Evolutionary conservation across 352 stramenopile genomes (phyloP), one percentile per base, ranked within the genome.

Genomic region (Pythium grandisporangium): DNA sequence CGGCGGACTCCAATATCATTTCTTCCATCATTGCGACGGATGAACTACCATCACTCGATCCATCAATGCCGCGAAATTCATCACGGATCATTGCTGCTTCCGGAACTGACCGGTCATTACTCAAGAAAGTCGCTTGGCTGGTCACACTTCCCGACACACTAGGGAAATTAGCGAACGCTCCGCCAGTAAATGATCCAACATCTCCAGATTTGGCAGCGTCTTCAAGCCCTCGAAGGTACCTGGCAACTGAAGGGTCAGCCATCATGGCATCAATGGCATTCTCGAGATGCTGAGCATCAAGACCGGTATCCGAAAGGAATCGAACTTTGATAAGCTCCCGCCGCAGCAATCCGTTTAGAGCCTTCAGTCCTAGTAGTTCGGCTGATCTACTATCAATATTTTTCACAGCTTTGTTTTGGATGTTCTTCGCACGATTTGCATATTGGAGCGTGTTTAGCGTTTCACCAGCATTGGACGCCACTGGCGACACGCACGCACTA

Each of bases 351-450:
- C 69, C 51, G 30, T 85, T 84, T 16, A 87, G 69, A 0, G 77
- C 69, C 38, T 83, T 81, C 24, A 88, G 44, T n/a, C 57, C 65
- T 16, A 77, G 48, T 0, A 94, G 39, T 41, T 94, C 76, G 0
- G 70, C 75, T 11, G 79, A 87, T 11, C 71, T 61, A n/a, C 61
- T 72, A 57, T 94, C 79, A 24, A 94, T 72, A 32, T 94, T 94
- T 40, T 94, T 94, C 20, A 94, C 65, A 4, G 81, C 81, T 47
- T 94, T 94, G 46, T 94, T 94, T 27, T 92, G 81, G 42, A 94
- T 94, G 37, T 92, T 92, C 37, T 85, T 88, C 6, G 81, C 81
- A 1, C 81, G 70, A 39, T 89, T 94, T 16, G 81, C 81, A 27
- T 94, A 94, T 30, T 90, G 79, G 6, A 94, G 62, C 2, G 81